Conservation (phyloP, 1,139 yeast genomes). For the Oligophagozyma castellii region DNA sequence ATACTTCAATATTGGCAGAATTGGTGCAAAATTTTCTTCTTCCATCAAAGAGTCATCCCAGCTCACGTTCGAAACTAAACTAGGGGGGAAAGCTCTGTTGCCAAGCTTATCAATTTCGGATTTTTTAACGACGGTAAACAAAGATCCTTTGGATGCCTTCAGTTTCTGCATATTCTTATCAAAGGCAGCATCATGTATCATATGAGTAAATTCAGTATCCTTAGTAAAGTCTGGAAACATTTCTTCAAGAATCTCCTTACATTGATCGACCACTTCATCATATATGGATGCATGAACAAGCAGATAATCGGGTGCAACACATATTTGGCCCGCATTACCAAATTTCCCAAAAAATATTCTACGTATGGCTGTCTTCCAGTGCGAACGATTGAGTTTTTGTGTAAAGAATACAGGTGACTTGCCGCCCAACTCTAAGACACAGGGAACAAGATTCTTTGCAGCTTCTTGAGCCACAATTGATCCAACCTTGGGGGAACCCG, state of each 20-base stretch:
- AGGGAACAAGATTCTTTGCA: slow-evolving; percentile 73
- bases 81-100: slow-evolving; percentile 54
- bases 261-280: slow-evolving; percentile 36
- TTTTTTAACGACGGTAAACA: slow-evolving; percentile 32
- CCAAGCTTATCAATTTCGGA: slow-evolving; percentile 33
- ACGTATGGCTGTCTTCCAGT: slow-evolving; percentile 42
- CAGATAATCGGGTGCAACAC: slow-evolving; percentile 79
- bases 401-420: slow-evolving; percentile 74
- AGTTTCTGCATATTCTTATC: slow-evolving; percentile 36
- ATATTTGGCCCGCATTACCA: slow-evolving; percentile 78
- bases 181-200: slow-evolving; percentile 50
- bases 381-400: slow-evolving; percentile 30
- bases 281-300: slow-evolving; percentile 48
- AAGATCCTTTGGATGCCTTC: slow-evolving; percentile 45
- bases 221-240: slow-evolving; percentile 32
- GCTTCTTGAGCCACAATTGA: slow-evolving; percentile 68
- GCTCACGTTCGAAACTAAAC: slow-evolving; percentile 46
- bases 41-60: slow-evolving; percentile 64
- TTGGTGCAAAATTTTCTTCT: slow-evolving; percentile 75
- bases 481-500: slow-evolving; percentile 74
- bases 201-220: slow-evolving; percentile 40
- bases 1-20: slow-evolving; percentile 60
- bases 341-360: slow-evolving; percentile 72
- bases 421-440: slow-evolving; percentile 81
- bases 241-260: slow-evolving; percentile 32